Evolutionary conservation across 495 filamentous ascomycete species (phyloP), one percentile per base, ranked within the genome.

Genomic region (Oleoguttula mirabilis): DNA sequence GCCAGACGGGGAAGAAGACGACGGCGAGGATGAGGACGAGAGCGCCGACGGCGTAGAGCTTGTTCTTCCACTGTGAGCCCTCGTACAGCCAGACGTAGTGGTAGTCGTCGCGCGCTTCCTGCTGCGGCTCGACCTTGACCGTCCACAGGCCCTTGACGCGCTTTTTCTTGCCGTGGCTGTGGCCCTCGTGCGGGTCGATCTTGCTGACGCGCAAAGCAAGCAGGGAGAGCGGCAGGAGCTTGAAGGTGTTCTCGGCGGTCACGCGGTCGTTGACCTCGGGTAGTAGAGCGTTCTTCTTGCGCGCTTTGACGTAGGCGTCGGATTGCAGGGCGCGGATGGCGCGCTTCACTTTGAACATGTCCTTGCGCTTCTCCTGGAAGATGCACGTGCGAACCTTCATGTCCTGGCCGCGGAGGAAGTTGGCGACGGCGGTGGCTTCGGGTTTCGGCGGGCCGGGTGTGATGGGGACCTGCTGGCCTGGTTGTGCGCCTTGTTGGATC

Each of bases 311-410:
- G 61, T 99, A 99, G 36, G 77, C 84, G 42, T 81, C 78, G 30
- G 87, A 93, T 62, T 90, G 71, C 46, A 99, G 77, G 36, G 88
- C 88, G 50, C 92, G 82, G 43, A 99, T 79, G 23, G 92, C 92
- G 55, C 92, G 84, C 70, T 99, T 99, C 60, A 99, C 92, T 72
- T 81, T 84, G 65, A 99, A 96, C 78, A 99, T 87, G 49, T 99
- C 88, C 66, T 94, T 96, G 44, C 92, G 72, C 67, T 96, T 88
- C 48, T 90, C 92, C 54, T 95, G 87, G 51, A 94, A 69, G 44
- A 99, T 92, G 64, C 81, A 86, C 21, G 90, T 94, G 50, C 92
- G 72, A 32, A 96, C 68, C 72, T 99, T 99, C 49, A 99, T 67
- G 50, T 84, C 71, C 64, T 95, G 88, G 38, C 72, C 65, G 48